These are phyloP conservation scores for Candida easanensis DNA, from an alignment of 805 yeast species.

Conservation along the genomic window DNA sequence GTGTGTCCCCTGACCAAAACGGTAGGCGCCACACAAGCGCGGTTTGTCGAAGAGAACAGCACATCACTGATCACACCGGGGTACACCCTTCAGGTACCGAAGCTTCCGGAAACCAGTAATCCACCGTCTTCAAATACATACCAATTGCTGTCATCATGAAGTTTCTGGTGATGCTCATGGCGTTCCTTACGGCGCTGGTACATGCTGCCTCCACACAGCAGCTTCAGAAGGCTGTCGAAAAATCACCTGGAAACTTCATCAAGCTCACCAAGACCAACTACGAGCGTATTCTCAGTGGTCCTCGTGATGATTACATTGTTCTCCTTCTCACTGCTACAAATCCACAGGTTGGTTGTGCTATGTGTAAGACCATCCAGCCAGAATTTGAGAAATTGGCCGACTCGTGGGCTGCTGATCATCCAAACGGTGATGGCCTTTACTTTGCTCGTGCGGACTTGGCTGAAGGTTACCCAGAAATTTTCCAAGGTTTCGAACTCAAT, in stretches of 20 bases:
- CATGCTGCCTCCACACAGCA: conserved; percentile 18
- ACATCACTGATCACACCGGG: not conserved
- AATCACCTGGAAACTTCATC: conserved; percentile 37
- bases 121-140: not conserved
- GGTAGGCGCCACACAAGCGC: not conserved
- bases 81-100: no score
- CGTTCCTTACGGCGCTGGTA: conserved; percentile 9
- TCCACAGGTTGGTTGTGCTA: conserved; percentile 69
- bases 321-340: conserved; percentile 73
- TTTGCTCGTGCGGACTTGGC: conserved; percentile 75
- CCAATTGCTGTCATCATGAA: not conserved
- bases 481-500: conserved; percentile 45
- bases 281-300: conserved; percentile 53
- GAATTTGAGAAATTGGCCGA: conserved; percentile 56
- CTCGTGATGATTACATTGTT: conserved; percentile 66
- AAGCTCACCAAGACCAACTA: conserved; percentile 60
- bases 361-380: conserved; percentile 73
- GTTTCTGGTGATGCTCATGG: conserved; percentile 6
- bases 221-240: conserved; percentile 27
- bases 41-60: not conserved
- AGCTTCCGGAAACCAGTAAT: no score
- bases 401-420: conserved; percentile 61
- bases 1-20: not conserved
- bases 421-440: conserved; percentile 53
- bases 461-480: conserved; percentile 48